Evolutionary conservation across 2,329 filamentous ascomycete genomes (phyloP).

Genomic region (Tolypocladium guangdongense): DNA sequence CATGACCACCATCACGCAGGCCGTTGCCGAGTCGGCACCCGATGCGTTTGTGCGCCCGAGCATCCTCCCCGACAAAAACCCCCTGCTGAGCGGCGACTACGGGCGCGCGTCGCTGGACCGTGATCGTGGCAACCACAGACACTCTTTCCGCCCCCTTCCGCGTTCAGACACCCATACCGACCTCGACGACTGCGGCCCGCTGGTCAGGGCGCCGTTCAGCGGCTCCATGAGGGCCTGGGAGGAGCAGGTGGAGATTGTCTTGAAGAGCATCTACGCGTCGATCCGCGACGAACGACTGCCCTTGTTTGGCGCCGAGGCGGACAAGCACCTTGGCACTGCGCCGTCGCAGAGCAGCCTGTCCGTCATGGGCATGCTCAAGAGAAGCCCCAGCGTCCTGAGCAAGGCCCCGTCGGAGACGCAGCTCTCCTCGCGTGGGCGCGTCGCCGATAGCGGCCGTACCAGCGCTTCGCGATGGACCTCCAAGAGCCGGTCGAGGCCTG

Average conservation of each 20-base stretch:
- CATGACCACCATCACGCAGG: constrained; percentile 74
- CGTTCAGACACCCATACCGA: constrained; percentile 31
- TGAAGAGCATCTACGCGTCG: constrained; percentile 85
- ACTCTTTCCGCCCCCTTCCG: constrained; percentile 40
- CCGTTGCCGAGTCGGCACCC: constrained; percentile 61
- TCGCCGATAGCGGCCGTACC: constrained; percentile 34
- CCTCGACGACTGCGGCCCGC: constrained; percentile 54
- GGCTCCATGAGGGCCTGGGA: constrained; percentile 77
- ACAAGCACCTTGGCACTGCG: constrained; percentile 21
- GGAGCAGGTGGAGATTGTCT: constrained; percentile 73
- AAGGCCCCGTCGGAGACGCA: constrained; percentile 81
- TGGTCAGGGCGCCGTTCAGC: constrained; percentile 68
- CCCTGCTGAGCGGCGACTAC: constrained; percentile 20
- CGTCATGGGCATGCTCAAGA: constrained; percentile 66
- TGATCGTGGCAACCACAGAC: constrained; percentile 28
- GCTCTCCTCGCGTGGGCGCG: constrained; percentile 58
- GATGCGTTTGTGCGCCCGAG: constrained; percentile 52
- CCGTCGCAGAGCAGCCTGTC: constrained; percentile 55
- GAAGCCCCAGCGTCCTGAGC: constrained; percentile 83
- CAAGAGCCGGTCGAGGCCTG: constrained; percentile 72
- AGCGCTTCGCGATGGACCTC: constrained; percentile 65
- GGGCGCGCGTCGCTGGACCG: constrained; percentile 23
- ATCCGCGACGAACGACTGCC: constrained; percentile 83
- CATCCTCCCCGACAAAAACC: constrained; percentile 36
- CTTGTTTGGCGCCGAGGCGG: constrained; percentile 60